Evolutionary conservation across 768 basidiomycete species (phyloP).

Genomic region (Tulasnella sp.): DNA sequence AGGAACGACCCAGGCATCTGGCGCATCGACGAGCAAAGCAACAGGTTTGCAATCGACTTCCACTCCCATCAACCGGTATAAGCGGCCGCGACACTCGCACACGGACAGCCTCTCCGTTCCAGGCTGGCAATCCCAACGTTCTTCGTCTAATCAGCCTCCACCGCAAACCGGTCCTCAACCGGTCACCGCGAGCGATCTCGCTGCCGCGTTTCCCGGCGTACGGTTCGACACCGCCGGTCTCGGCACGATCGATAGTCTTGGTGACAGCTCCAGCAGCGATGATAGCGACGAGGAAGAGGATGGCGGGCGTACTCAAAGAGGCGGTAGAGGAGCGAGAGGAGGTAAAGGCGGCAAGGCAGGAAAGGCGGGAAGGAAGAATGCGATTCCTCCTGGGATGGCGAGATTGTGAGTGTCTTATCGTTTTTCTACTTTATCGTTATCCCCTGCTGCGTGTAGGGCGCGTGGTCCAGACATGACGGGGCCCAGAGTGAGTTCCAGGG

Average conservation of each 20-base stretch:
- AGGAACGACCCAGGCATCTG: neutral
- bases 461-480: neutral
- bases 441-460: neutral
- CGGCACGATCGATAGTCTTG: neutral
- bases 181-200: neutral
- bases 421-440: neutral
- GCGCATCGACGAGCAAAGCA: neutral
- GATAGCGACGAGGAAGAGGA: slow-evolving; percentile 2
- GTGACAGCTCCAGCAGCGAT: slow-evolving; percentile 1
- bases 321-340: neutral
- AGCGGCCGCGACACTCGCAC: slow-evolving; percentile 11
- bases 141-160: neutral
- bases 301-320: neutral
- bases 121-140: neutral
- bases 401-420: slow-evolving; percentile 4
- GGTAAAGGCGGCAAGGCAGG: neutral
- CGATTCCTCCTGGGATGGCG: neutral
- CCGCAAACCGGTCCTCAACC: neutral
- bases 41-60: neutral
- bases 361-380: slow-evolving; percentile 9
- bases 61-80: neutral
- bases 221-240: slow-evolving; percentile 1
- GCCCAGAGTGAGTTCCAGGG: neutral
- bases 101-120: neutral
- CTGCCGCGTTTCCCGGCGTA: neutral